Conservation (phyloP, 768 basidiomycete species). For the Megacollybia marginata region DNA sequence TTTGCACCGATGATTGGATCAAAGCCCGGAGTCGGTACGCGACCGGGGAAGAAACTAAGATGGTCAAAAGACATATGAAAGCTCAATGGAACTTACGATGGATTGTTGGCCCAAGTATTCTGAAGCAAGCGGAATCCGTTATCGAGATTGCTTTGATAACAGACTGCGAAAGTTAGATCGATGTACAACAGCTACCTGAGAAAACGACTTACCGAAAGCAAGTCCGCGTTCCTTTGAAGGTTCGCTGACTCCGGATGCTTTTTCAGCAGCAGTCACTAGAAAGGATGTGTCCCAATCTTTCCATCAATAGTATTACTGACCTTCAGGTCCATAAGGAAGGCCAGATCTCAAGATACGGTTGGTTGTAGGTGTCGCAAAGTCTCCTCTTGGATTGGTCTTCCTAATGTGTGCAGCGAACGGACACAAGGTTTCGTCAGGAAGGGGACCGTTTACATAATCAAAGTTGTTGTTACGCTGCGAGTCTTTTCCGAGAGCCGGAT, state of each 20-base stretch:
- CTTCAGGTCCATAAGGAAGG: conserved; percentile 24
- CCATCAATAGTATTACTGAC: background rate
- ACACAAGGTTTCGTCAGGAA: conserved; percentile 17
- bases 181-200: background rate
- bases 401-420: conserved; percentile 24
- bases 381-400: conserved; percentile 35
- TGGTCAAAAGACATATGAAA: too few species aligned
- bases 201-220: background rate
- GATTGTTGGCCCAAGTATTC: conserved; percentile 16
- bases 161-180: conserved; percentile 5
- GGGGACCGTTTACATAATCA: conserved; percentile 15
- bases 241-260: background rate
- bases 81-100: conserved; percentile 16
- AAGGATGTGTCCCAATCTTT: conserved; percentile 5
- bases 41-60: too few species aligned
- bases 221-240: background rate
- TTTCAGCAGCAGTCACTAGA: background rate
- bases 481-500: conserved; percentile 14
- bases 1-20: conserved; percentile 38
- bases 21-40: conserved; percentile 20
- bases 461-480: conserved; percentile 23
- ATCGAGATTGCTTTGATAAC: conserved; percentile 22
- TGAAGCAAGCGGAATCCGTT: conserved; percentile 26
- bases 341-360: conserved; percentile 20
- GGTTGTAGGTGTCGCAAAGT: conserved; percentile 19